phyloP scores from a whole-genome alignment of 2,329 filamentous ascomycete genomes.

The Ophiostoma fasciatum region DNA sequence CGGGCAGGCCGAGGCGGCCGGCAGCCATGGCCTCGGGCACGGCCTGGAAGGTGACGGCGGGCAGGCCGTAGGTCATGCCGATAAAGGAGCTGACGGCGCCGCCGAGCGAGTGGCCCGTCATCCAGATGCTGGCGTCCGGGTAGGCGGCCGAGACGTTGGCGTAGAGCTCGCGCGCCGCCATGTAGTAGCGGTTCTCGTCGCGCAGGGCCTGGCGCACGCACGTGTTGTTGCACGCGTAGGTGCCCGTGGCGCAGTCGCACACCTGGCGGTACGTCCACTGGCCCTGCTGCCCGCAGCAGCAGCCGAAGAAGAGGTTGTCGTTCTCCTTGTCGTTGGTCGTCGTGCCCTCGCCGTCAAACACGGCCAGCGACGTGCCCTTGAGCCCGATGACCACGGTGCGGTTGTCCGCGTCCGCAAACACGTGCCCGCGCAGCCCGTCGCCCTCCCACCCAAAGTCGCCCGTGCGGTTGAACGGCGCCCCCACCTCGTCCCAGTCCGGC shows the following conservation, averaged over 20 bases:
- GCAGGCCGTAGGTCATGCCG: slow-evolving; percentile 78
- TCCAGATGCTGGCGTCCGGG: slow-evolving; percentile 71
- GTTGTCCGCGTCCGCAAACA: slow-evolving; percentile 78
- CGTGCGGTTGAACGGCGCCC: slow-evolving; percentile 67
- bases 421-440: slow-evolving; percentile 80
- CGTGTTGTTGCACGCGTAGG: slow-evolving; percentile 84
- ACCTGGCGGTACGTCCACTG: slow-evolving; percentile 83
- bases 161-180: slow-evolving; percentile 76
- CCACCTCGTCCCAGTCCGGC: slow-evolving; percentile 72
- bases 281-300: slow-evolving; percentile 89
- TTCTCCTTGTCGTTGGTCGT: slow-evolving; percentile 97
- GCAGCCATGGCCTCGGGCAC: slow-evolving; percentile 84
- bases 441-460: slow-evolving; percentile 84
- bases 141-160: slow-evolving; percentile 85
- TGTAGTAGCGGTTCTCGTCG: slow-evolving; percentile 83
- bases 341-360: slow-evolving; percentile 93
- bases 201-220: slow-evolving; percentile 63
- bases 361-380: slow-evolving; percentile 78
- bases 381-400: slow-evolving; percentile 79
- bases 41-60: slow-evolving; percentile 85
- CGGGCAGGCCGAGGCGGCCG: slow-evolving; percentile 67
- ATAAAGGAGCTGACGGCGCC: slow-evolving; percentile 80
- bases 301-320: slow-evolving; percentile 96
- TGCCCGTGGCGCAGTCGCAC: slow-evolving; percentile 78
- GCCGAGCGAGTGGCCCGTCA: slow-evolving; percentile 84